Base-by-base conservation (phyloP, 352 stramenopile genomes). In the Pythium dissimile region DNA sequence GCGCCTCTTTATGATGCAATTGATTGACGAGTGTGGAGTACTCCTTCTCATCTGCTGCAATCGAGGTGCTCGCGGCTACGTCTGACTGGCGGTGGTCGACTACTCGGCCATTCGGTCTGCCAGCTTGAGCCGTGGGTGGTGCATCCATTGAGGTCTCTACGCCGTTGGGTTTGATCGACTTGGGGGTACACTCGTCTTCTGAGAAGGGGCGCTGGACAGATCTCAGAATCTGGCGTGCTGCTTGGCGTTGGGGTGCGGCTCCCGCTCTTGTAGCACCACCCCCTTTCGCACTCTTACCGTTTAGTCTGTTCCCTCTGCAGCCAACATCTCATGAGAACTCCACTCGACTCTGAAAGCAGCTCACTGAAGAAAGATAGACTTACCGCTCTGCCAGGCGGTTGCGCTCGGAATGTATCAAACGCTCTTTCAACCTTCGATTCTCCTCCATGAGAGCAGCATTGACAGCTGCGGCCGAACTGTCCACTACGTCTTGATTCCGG, bases 401-500 rank as follows among this genome's bases (percentile, higher is more conserved):
- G 9, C 65, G 74, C 48, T 84, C 70, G 3, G 76, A 81, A 24
- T 86, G 59, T 42, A 81, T 68, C 9, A 89, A 49, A 26, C 87
- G 42, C 49, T 84, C 76, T 28, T 84, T 89, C 9, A 89, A 53
- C 1, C 76, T 68, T 15, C 68, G 67, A 51, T 89, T 89, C 59
- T 89, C 79, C 53, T 86, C 74, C 11, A 87, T 28, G 20, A 89
- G 61, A n/a, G 76, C 72, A 20, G 37, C 69, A 54, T 84, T 86
- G 1, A 70, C 70, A 16, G 67, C 66, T 4, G 41, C 62, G 1
- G 42, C 45, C 0, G 54, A 59, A 1, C 43, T 65, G 15, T 72
- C 66, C 16, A 48, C 34, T 24, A 64, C 64, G 26, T 75, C 57
- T 26, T 51, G 37, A 42, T 67, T 74, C 34, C 67, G 75, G 23